Conservation (phyloP, 2,329 filamentous ascomycete species). For the Ophioceras dolichostomum region DNA sequence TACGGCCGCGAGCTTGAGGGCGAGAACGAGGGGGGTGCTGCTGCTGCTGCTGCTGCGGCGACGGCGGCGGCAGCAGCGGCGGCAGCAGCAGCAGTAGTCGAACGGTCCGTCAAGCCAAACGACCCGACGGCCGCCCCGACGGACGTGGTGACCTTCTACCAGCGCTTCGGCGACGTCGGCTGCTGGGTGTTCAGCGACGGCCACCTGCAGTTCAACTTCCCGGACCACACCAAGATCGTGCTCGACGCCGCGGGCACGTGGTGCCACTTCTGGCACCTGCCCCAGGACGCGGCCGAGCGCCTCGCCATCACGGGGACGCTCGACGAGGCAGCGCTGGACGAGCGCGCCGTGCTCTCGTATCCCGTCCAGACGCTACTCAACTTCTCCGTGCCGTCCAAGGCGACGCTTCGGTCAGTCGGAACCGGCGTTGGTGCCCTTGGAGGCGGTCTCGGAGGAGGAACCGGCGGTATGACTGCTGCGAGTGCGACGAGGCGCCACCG, state of each 20-base stretch:
- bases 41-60: conserved; percentile 26
- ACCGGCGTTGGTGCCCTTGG: no score
- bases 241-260: conserved; percentile 62
- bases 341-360: conserved; percentile 59
- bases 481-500: conserved; percentile 35
- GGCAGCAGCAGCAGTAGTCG: no score
- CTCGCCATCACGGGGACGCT: conserved; percentile 55
- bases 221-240: conserved; percentile 77
- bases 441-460: no score
- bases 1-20: conserved; percentile 60
- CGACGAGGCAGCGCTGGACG: conserved; percentile 56
- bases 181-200: conserved; percentile 75
- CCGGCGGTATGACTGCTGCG: no score
- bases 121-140: conserved; percentile 29
- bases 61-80: no score
- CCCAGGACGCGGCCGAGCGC: conserved; percentile 54
- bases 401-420: conserved; percentile 13
- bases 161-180: conserved; percentile 68
- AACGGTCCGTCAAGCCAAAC: conserved; percentile 20
- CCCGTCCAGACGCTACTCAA: conserved; percentile 64
- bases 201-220: conserved; percentile 74
- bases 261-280: conserved; percentile 68
- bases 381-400: conserved; percentile 37
- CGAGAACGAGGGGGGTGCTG: conserved; percentile 30
- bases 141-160: conserved; percentile 67